Conservation (phyloP, 345 rosid genomes). For the Lumnitzera racemosa region DNA sequence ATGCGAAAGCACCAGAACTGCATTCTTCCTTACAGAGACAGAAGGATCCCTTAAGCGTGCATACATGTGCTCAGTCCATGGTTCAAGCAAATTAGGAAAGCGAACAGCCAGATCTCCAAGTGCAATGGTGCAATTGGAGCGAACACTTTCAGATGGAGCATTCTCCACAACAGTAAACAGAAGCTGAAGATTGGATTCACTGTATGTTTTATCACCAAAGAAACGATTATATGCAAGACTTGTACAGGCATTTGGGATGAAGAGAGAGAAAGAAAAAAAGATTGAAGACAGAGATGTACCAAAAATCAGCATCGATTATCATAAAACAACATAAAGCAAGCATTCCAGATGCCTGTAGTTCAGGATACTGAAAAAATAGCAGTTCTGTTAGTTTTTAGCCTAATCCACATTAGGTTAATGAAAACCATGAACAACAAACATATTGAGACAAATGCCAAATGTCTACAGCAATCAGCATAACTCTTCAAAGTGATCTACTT, state of each 20-base stretch:
- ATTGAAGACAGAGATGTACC: slow-evolving; percentile 36
- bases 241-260: background rate
- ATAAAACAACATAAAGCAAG: slow-evolving; percentile 89
- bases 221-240: slow-evolving; percentile 13
- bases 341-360: slow-evolving; percentile 90
- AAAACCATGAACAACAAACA: slow-evolving; percentile 2
- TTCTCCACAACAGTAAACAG: slow-evolving; percentile 95
- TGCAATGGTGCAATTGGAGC: slow-evolving; percentile 89
- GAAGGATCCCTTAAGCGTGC: slow-evolving; percentile 70
- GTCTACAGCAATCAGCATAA: background rate
- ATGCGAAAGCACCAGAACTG: slow-evolving; percentile 95
- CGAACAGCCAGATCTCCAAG: slow-evolving; percentile 98
- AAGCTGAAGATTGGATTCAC: slow-evolving; percentile 91
- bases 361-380: slow-evolving; percentile 52
- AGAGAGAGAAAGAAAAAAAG: background rate
- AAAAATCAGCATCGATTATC: slow-evolving; percentile 84
- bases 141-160: slow-evolving; percentile 85
- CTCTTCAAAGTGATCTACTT: too few species aligned
- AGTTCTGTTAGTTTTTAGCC: slow-evolving; percentile 3
- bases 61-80: slow-evolving; percentile 98
- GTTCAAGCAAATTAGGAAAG: slow-evolving; percentile 89
- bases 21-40: slow-evolving; percentile 86
- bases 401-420: too few species aligned
- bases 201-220: slow-evolving; percentile 28
- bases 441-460: background rate